Evolutionary conservation across 2,329 filamentous ascomycete species (phyloP), one percentile per base, ranked within the genome.

Genomic region (Colletotrichum godetiae): DNA sequence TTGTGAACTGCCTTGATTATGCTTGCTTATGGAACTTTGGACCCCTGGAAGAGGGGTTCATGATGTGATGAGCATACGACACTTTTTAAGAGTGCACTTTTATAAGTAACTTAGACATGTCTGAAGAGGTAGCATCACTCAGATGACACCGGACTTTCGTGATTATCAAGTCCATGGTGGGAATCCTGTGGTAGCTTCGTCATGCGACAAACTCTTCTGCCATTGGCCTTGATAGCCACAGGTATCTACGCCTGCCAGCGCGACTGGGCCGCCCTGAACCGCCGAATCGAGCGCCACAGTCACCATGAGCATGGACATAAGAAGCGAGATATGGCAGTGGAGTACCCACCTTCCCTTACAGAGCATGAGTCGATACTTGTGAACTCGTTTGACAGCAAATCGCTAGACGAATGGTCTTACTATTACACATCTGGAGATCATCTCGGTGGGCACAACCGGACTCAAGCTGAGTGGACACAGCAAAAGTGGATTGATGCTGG

Each of bases 371-470:
- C 35, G 4, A 70, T 73, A 22, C 67, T 73, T 1, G 70, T 65
- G 4, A 73, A 70, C 42, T 69, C 66, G 5, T 70, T 73, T 4
- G 70, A 73, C 24, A 70, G 37, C 29, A 73, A 60, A 31, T 56
- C 42, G 11, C n/a, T 73, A 4, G 66, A 73, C 35, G 52, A 57
- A 13, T 73, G 70, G 66, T 73, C 70, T 5, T 46, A 65, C 35
- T 73, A 73, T 5, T 73, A 73, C 37, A 70, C 70, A 3, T 67
- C 62, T 22, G 70, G 66, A 29, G 70, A 73, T 29, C 70, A 73
- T 42, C 60, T 73, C 37, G 66, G 70, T 29, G 70, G 70, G 13
- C 69, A 63, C 37, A 72, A 72, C 42, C 49, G 59, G 3, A 63
- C 52, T 31, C 35, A 49, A 49, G 69, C 69, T 6, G 69, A 72